Base-by-base conservation (phyloP, 148 eudicot species). In the Fallopia convolvulus region DNA sequence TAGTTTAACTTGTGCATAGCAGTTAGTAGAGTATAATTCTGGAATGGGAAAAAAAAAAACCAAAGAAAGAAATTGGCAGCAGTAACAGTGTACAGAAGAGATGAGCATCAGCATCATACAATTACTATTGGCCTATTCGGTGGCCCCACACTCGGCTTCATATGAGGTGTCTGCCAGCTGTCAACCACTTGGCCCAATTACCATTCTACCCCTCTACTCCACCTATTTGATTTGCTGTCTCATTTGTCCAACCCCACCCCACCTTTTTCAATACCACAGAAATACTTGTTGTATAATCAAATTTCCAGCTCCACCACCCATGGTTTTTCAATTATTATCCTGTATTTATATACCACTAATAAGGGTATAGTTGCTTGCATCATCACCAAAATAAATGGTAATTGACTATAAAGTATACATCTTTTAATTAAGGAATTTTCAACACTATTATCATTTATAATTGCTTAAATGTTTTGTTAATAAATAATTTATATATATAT, bases 141-240 rank as follows among this genome's bases (percentile, higher is more conserved):
- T 65, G 70, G 40, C 70, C 70, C 70, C 70, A 30, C 70, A 63
- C 3, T 8, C 36, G 32, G 39, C 70, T 65, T 65, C 39, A 14
- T 39, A 68, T 68, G 72, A 68, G 72, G 72, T 68, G 72, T 68
- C 44, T 15, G 72, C 72, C 72, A 68, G 72, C 72, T 68, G 72
- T 68, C 72, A 68, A 6, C 20, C 17, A 8, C 20, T 33, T 30
- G 6, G 46, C 30, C 1, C 44, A 68, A 30, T 68, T 68, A 36
- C 72, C 72, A 68, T 17, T 68, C 36, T 68, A 68, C 46, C 72
- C 72, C 44, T 39, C 46, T 14, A 11, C 21, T 14, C 21, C 21
- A 14, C 42, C 72, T 68, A 39, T 68, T 66, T 41, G 44, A 41
- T 41, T 44, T 36, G 44, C 46, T 68, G 72, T 68, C 72, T 33